Evolutionary conservation across 495 filamentous ascomycete species (phyloP).

Genomic region (Penicillium angulare): DNA sequence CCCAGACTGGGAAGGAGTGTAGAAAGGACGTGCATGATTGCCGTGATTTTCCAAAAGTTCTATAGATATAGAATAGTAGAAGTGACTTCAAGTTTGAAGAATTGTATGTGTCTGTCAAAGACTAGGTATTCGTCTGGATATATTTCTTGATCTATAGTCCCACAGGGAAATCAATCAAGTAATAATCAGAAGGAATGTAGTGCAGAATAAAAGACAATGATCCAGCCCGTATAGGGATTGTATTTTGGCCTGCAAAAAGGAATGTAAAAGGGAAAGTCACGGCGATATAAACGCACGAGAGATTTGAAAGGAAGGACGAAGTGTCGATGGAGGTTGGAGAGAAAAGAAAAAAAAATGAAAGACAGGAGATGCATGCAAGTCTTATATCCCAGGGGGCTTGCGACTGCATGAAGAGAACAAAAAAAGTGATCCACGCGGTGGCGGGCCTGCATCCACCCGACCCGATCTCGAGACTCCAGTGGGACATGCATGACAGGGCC

Average conservation of each 20-base stretch:
- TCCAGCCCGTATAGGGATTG: conserved; percentile 3
- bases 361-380: conserved; percentile 3
- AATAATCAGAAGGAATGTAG: background rate
- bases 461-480: conserved; percentile 29
- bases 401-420: too few relatives aligned
- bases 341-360: background rate
- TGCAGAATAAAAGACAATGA: conserved; percentile 10
- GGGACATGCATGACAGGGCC: conserved; percentile 23
- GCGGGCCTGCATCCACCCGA: conserved; percentile 32
- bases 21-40: conserved; percentile 41
- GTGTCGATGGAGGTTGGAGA: background rate
- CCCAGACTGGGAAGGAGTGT: conserved; percentile 38
- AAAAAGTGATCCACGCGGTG: conserved; percentile 15
- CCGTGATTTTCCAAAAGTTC: background rate
- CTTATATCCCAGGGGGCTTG: conserved; percentile 4
- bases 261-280: conserved; percentile 11
- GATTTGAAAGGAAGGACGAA: conserved; percentile 15
- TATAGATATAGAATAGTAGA: conserved; percentile 2
- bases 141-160: background rate
- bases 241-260: conserved; percentile 16
- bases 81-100: too few relatives aligned
- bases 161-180: conserved; percentile 4
- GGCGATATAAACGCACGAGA: background rate
- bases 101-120: conserved; percentile 21
- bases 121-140: too few relatives aligned